Evolutionary conservation across 108 stramenopile genomes (phyloP).

Genomic region (Skeletonema grethae): DNA sequence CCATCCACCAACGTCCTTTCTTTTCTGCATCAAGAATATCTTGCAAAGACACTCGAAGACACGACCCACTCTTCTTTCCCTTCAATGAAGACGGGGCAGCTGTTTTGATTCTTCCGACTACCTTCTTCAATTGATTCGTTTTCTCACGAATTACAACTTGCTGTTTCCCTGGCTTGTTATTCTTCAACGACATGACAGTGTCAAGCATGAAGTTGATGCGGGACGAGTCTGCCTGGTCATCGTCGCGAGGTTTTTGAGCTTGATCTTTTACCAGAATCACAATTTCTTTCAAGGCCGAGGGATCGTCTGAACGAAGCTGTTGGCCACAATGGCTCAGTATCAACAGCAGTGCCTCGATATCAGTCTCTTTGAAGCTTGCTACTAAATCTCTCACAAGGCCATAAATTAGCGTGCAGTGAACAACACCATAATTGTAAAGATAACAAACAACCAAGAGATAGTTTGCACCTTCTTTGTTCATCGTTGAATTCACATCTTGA

Average conservation of each 20-base stretch:
- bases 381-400: constrained; percentile 88
- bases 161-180: constrained; percentile 87
- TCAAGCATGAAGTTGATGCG: constrained; percentile 89
- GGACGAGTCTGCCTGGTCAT: constrained; percentile 52
- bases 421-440: constrained; percentile 88
- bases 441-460: constrained; percentile 88
- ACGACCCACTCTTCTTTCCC: constrained; percentile 60
- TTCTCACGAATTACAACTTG: constrained; percentile 71
- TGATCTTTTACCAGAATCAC: constrained; percentile 85
- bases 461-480: constrained; percentile 78
- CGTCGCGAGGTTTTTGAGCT: constrained; percentile 28
- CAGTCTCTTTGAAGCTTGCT: constrained; percentile 73
- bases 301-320: constrained; percentile 91
- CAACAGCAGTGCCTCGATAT: constrained; percentile 88
- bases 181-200: constrained; percentile 91
- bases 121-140: constrained; percentile 71
- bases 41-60: constrained; percentile 74
- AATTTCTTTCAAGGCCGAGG: constrained; percentile 90
- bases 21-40: constrained; percentile 81
- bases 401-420: constrained; percentile 90
- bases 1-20: constrained; percentile 95
- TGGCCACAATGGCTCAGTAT: constrained; percentile 87
- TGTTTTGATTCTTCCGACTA: constrained; percentile 84
- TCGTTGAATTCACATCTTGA: constrained; percentile 27
- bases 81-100: constrained; percentile 36